Evolutionary conservation across 2,329 filamentous ascomycete species (phyloP).

Genomic region (Arthroderma sp.): DNA sequence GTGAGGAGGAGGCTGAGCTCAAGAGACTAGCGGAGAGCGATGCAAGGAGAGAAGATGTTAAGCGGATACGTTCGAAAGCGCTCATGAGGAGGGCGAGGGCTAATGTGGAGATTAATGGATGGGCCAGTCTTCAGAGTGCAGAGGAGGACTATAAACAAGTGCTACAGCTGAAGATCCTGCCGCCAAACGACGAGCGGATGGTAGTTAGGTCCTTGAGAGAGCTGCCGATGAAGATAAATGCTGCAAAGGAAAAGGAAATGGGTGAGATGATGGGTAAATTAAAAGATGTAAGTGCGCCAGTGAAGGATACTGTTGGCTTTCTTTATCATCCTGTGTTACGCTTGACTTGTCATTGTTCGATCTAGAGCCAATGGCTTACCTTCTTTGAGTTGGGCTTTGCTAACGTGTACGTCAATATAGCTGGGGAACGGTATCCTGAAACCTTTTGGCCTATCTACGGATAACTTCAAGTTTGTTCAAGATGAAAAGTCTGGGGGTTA

Average conservation of each 20-base stretch:
- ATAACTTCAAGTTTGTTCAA: constrained; percentile 89
- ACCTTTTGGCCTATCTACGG: constrained; percentile 84
- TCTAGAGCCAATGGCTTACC: not conserved
- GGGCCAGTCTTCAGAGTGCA: constrained; percentile 67
- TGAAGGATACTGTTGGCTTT: not conserved
- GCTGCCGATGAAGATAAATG: constrained; percentile 57
- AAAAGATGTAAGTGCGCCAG: constrained; percentile 49
- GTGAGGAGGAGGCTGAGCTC: constrained; percentile 30
- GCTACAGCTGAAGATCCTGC: constrained; percentile 46
- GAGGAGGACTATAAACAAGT: constrained; percentile 67
- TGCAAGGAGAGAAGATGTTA: constrained; percentile 48
- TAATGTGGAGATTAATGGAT: constrained; percentile 56
- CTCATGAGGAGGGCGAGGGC: constrained; percentile 68
- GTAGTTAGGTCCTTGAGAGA: constrained; percentile 53
- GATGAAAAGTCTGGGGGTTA: constrained; percentile 84
- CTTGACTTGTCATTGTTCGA: not conserved
- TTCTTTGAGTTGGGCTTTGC: not conserved
- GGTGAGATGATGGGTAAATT: constrained; percentile 96
- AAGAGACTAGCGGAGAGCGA: constrained; percentile 32
- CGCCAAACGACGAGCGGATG: constrained; percentile 51
- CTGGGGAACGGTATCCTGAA: constrained; percentile 84
- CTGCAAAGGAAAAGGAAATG: constrained; percentile 76
- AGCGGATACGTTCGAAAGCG: constrained; percentile 68
- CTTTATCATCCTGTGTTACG: not conserved
- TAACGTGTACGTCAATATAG: constrained; percentile 22